Base-by-base conservation (phyloP, 768 basidiomycete species). In the Polyporus arcularius region DNA sequence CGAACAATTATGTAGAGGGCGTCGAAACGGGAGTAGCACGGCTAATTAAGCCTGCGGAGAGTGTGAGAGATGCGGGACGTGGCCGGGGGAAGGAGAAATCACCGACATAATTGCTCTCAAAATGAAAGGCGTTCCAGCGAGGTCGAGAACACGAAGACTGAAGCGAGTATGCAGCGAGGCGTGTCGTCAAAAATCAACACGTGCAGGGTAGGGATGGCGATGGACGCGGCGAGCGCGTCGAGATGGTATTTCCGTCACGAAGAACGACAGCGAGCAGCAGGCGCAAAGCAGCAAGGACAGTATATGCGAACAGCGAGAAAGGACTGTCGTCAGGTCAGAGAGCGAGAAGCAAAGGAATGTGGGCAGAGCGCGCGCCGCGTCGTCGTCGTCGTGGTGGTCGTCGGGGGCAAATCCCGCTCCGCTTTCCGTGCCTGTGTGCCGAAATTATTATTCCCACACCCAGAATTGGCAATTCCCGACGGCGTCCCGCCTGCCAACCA, bases 151-250 rank as follows among this genome's bases (percentile, higher is more conserved):
- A 53, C 60, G 60, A 55, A 47, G n/a, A 28, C 49, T 9, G 30
- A 32, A 32, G 55, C 35, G 26, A 32, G 53, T 28, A 35, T 32
- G 47, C 42, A 49, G 45, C 55, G 47, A 57, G 55, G 65, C 57
- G 63, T 53, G 63, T 65, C 58, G 66, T 65, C 49, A 60, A 63
- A 57, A 60, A 67, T 62, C 63, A 65, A 61, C 66, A 67, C 66
- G 66, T 65, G 66, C 58, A 45, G 55, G 60, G 65, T 60, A 66
- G 62, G 65, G 50, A 64, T 58, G 65, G 60, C 52, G 35, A 61
- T 54, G 32, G 45, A 40, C 35, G n/a, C 3, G 42, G 32, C 28
- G 53, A 55, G 47, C n/a, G 62, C 50, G 57, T 42, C 39, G 39
- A 38, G 52, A 26, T 41, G 51, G 32, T 45, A 46, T 7, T 41